These are phyloP conservation scores for Puccinia coronata DNA, from an alignment of 1,284 basidiomycete genomes.

Conservation along the genomic window DNA sequence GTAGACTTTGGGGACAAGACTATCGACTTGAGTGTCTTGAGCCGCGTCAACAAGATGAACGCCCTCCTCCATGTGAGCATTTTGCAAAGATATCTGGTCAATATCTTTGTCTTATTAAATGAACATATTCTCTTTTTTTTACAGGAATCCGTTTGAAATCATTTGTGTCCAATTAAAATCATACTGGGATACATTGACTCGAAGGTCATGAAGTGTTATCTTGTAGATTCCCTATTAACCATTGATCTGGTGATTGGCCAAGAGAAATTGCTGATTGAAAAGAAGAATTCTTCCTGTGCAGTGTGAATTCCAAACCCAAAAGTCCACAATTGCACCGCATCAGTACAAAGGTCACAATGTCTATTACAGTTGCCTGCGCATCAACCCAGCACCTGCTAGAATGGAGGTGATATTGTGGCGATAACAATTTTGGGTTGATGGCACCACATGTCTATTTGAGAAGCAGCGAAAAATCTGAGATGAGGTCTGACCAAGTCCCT, in stretches of 20 bases:
- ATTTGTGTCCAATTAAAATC: background rate
- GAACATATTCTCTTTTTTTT: background rate
- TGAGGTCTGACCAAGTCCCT: no score
- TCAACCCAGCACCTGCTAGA: background rate
- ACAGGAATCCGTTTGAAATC: slow-evolving; percentile 34
- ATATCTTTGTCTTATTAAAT: background rate
- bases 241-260: background rate
- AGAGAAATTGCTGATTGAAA: slow-evolving; percentile 3
- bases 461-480: no score
- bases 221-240: background rate
- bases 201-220: background rate
- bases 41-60: slow-evolving; percentile 93
- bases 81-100: background rate
- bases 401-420: background rate
- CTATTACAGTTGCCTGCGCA: background rate
- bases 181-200: background rate
- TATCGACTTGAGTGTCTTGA: slow-evolving; percentile 89
- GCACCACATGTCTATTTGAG: no score
- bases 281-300: background rate
- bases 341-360: background rate
- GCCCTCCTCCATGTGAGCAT: slow-evolving; percentile 68
- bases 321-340: background rate
- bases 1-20: slow-evolving; percentile 99
- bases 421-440: background rate
- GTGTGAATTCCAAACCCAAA: background rate